Evolutionary conservation across 2,329 filamentous ascomycete species (phyloP), one percentile per base, ranked within the genome.

Genomic region (Sphaerulina musiva): DNA sequence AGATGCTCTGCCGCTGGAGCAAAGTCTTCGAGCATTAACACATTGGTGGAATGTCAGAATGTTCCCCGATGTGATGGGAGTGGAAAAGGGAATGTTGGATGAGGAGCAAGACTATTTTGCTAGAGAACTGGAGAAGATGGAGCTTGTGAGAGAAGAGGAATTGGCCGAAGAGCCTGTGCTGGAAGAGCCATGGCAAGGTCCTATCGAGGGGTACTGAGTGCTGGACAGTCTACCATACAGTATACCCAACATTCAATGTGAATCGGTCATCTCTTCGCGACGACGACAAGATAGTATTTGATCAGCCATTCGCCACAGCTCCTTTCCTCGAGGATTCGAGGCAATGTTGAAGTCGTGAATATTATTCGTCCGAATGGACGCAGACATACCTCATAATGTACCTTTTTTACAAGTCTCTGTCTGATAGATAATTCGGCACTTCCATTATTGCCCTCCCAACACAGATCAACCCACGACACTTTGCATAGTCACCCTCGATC

Each of bases 11-110:
- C 92, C 92, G 2, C 77, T 96, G 6, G 93, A 98, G 72, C 91
- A 96, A 74, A 90, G 89, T 0, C 76, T 97, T 43, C 78, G 93
- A 42, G 89, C 87, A 41, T 72, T 98, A 59, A 96, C 92, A 50
- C 90, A 96, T 70, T 98, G 93, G 90, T 89, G 88, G 76, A 95
- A 96, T 70, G 76, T 95, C 63, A 81, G 88, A 54, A 74, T 82
- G 59, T 96, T 95, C 66, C 87, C 87, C 17, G 86, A 90, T 55
- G 81, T 85, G 54, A 88, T 95, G 79, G 83, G 75, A 2, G 70
- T 73, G 1, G 65, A 68, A 14, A 60, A 61, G 51, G 59, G 51
- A 5, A 63, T 75, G 31, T 55, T 75, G 29, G 71, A 70, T 38
- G 72, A 73, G 54, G 74, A 76, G 55, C 69, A 72, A 53, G 76